Evolutionary conservation across 2,329 filamentous ascomycete species (phyloP).

Genomic region (Tolypocladium tundrense): DNA sequence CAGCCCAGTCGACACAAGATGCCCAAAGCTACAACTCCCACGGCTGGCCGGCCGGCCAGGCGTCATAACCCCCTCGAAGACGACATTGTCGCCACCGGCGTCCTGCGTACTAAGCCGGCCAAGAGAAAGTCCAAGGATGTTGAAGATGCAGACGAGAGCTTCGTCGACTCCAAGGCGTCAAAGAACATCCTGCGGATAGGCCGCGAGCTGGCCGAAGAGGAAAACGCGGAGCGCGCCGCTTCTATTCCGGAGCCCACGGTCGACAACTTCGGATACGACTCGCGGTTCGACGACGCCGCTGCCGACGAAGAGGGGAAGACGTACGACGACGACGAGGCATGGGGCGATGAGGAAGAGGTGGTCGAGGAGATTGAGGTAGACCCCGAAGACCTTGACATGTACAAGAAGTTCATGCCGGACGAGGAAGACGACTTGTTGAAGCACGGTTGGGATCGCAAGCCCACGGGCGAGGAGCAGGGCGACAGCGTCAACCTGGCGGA

Average conservation of each 20-base stretch:
- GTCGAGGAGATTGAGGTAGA: conserved; percentile 72
- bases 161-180: conserved; percentile 80
- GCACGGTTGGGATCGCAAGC: conserved; percentile 46
- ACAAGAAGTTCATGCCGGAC: conserved; percentile 77
- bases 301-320: conserved; percentile 32
- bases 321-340: conserved; percentile 52
- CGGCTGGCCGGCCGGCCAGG: conserved; percentile 46
- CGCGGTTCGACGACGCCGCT: conserved; percentile 53
- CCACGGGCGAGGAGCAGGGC: conserved; percentile 33
- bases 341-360: conserved; percentile 69
- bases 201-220: conserved; percentile 79
- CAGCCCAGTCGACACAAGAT: conserved; percentile 35
- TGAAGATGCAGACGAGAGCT: conserved; percentile 55
- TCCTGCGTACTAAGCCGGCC: conserved; percentile 63
- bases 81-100: conserved; percentile 63
- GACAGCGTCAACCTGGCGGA: conserved; percentile 76
- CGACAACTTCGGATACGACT: conserved; percentile 68
- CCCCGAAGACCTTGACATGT: conserved; percentile 78
- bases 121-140: conserved; percentile 58
- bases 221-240: conserved; percentile 30
- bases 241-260: conserved; percentile 27
- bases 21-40: conserved; percentile 66
- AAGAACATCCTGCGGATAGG: conserved; percentile 83
- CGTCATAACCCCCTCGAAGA: conserved; percentile 88
- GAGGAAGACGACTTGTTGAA: conserved; percentile 64